Evolutionary conservation across 306 rosid species (phyloP), one percentile per base, ranked within the genome.

Genomic region (Gastrolobium villosum): DNA sequence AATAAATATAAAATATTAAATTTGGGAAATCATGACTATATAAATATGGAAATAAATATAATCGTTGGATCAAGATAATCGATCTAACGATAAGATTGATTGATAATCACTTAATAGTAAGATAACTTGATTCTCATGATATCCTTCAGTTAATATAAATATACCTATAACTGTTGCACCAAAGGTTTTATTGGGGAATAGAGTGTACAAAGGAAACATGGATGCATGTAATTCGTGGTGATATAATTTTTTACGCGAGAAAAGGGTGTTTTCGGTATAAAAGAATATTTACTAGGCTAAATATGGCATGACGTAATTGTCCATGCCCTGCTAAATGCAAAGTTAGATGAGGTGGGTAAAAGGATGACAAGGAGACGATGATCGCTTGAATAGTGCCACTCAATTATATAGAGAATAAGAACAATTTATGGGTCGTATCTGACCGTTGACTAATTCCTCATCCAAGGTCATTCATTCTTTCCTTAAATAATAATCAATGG

Each of bases 391-490:
- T 50, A 77, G 69, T 67, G 48, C 2, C 31, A 44, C 46, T 61
- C 49, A 60, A 75, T 74, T 54, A 64, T 70, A 55, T 50, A 76
- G 69, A 34, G 72, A 59, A 75, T 75, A 79, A 81, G 46, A 81
- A 62, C 83, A 84, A 87, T 62, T 37, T 84, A 79, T 54, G 77
- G 87, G 85, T 84, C 92, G 72, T 61, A 65, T 81, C 77, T 81
- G 83, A 83, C 85, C 77, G 67, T 85, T 78, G 86, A 85, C 86
- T 82, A 63, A 37, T 53, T 7, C 81, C 6, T 32, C 62, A 45
- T 65, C 60, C 62, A 35, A 7, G 63, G 71, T 81, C 57, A 0
- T 59, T 73, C 44, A 14, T 67, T 76, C 48, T 66, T 32, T 73
- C 26, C 60, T 40, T 11, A 35, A 50, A 63, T 37, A 50, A 64